phyloP scores from a whole-genome alignment of 2,329 filamentous ascomycete species.

The Nothomitra cinnamomea region DNA sequence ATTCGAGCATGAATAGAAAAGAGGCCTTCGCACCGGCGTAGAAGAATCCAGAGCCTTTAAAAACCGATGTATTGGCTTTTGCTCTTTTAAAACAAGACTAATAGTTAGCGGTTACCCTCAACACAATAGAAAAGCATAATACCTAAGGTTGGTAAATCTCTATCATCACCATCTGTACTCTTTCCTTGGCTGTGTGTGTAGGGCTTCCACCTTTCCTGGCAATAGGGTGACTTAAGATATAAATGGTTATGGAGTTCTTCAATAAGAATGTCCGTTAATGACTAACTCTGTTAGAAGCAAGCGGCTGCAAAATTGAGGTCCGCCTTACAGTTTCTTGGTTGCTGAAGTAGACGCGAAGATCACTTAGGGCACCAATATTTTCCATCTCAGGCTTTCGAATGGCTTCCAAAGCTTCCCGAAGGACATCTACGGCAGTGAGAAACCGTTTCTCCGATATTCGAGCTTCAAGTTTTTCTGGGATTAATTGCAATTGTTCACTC shows the following conservation, averaged over 20 bases:
- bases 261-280: slow-evolving; percentile 85
- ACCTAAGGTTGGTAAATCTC: background rate
- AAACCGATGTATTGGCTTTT: slow-evolving; percentile 37
- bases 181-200: slow-evolving; percentile 50
- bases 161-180: slow-evolving; percentile 10
- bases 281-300: slow-evolving; percentile 17
- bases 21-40: slow-evolving; percentile 22
- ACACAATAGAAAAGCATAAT: background rate
- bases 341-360: slow-evolving; percentile 71
- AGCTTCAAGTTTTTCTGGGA: slow-evolving; percentile 85
- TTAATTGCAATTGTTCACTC: slow-evolving; percentile 64
- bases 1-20: background rate
- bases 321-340: slow-evolving; percentile 65
- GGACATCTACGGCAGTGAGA: slow-evolving; percentile 74
- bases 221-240: slow-evolving; percentile 95
- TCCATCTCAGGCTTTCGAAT: slow-evolving; percentile 80
- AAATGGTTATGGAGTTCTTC: slow-evolving; percentile 95
- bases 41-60: slow-evolving; percentile 45
- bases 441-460: slow-evolving; percentile 95
- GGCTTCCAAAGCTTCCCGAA: slow-evolving; percentile 72
- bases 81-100: background rate
- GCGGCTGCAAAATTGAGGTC: background rate
- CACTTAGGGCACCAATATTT: slow-evolving; percentile 72
- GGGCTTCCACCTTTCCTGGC: slow-evolving; percentile 85
- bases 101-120: background rate